Percentiles rank a stretch among this genome's conserved stretches.
Evolutionary conservation across 2,329 filamentous ascomycete genomes (phyloP).

Genomic region (Tricladium varicosporioides): DNA sequence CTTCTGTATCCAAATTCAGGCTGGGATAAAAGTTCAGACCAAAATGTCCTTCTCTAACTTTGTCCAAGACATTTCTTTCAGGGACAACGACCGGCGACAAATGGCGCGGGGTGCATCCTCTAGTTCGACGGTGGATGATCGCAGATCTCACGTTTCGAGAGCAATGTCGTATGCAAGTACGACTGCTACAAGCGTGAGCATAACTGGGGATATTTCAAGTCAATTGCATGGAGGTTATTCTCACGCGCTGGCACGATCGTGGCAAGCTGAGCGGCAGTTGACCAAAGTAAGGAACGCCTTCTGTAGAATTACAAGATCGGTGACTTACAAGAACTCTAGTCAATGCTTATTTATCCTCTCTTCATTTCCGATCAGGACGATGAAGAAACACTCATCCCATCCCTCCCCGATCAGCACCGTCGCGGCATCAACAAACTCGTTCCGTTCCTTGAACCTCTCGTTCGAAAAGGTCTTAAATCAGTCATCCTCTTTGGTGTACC

Average conservation of each 20-base stretch:
- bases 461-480: slow-evolving; percentile 85
- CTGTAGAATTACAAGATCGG: slow-evolving; percentile 1
- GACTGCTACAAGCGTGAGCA: slow-evolving; percentile 66
- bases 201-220: slow-evolving; percentile 73
- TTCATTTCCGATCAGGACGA: slow-evolving; percentile 95
- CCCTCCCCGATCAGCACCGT: slow-evolving; percentile 85
- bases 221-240: slow-evolving; percentile 82
- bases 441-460: slow-evolving; percentile 79
- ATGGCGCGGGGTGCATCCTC: slow-evolving; percentile 45
- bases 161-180: slow-evolving; percentile 67
- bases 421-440: slow-evolving; percentile 84
- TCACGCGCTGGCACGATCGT: slow-evolving; percentile 74
- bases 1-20: neutral
- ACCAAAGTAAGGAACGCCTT: slow-evolving; percentile 61
- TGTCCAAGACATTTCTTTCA: slow-evolving; percentile 62
- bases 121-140: slow-evolving; percentile 53
- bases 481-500: slow-evolving; percentile 97
- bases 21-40: neutral
- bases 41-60: slow-evolving; percentile 67
- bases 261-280: slow-evolving; percentile 82
- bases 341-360: slow-evolving; percentile 97
- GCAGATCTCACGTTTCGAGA: slow-evolving; percentile 58
- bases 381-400: slow-evolving; percentile 86
- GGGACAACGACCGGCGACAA: slow-evolving; percentile 50
- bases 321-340: slow-evolving; percentile 49